These are phyloP conservation scores for Epichloe brachyelytri DNA, from an alignment of 2,329 filamentous ascomycete species.

Conservation along the genomic window DNA sequence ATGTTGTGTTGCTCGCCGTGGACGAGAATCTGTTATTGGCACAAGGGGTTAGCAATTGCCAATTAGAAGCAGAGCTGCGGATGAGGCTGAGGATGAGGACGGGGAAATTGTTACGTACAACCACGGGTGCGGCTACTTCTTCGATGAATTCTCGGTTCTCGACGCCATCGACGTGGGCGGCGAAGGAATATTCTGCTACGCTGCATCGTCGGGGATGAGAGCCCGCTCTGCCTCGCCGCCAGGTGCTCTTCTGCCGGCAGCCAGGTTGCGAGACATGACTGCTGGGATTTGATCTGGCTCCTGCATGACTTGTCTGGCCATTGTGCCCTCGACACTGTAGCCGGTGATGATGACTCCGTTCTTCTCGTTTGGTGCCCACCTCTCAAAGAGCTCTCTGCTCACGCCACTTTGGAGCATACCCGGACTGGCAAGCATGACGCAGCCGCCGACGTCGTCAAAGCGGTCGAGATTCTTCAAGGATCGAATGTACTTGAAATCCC, in stretches of 20 bases:
- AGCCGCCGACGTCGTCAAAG: slow-evolving; percentile 90
- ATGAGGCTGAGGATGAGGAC: neutral
- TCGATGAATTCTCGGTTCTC: slow-evolving; percentile 97
- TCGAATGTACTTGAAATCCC: slow-evolving; percentile 93
- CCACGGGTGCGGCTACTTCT: slow-evolving; percentile 79
- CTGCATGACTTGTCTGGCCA: slow-evolving; percentile 91
- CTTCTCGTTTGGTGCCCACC: slow-evolving; percentile 91
- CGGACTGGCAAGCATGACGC: slow-evolving; percentile 93
- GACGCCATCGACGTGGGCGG: slow-evolving; percentile 88
- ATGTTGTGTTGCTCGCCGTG: slow-evolving; percentile 97
- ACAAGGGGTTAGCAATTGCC: neutral
- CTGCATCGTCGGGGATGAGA: slow-evolving; percentile 85
- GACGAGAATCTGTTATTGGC: slow-evolving; percentile 60
- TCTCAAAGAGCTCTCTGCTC: slow-evolving; percentile 79
- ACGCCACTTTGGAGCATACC: slow-evolving; percentile 98
- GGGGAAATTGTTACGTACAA: slow-evolving; percentile 40
- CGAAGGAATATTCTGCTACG: slow-evolving; percentile 89
- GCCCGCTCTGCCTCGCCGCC: slow-evolving; percentile 69
- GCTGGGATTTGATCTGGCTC: slow-evolving; percentile 92
- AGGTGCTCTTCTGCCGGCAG: slow-evolving; percentile 46
- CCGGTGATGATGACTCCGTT: slow-evolving; percentile 98
- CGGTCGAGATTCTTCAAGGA: slow-evolving; percentile 86
- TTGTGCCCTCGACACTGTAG: slow-evolving; percentile 96
- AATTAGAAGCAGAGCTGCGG: neutral
- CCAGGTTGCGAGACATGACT: slow-evolving; percentile 67